These are phyloP conservation scores for Russula sp. DNA, from an alignment of 768 basidiomycete species.

Conservation along the genomic window DNA sequence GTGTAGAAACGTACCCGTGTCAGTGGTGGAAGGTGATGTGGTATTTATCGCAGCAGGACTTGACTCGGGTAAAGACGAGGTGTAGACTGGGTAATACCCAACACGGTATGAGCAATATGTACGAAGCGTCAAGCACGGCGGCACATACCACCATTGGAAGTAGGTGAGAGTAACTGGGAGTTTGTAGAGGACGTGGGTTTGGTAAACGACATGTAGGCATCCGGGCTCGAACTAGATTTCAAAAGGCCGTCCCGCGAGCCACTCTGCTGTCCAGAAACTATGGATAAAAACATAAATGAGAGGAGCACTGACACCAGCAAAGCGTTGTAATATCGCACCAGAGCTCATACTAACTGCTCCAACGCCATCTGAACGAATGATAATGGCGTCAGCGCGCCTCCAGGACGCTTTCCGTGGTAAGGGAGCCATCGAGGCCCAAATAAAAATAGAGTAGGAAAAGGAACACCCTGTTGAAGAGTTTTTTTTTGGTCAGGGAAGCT, in stretches of 20 bases:
- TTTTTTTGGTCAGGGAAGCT: not conserved
- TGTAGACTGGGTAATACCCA: not conserved
- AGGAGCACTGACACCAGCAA: not conserved
- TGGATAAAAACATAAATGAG: not conserved
- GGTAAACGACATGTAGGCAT: not conserved
- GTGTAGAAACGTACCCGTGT: not conserved
- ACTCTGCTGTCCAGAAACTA: not conserved
- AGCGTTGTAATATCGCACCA: not conserved
- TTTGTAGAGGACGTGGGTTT: not conserved
- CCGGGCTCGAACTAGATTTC: not conserved
- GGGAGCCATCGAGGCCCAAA: slow-evolving; percentile 16
- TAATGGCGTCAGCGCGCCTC: not conserved
- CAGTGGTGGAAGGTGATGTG: not conserved
- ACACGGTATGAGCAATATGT: not conserved
- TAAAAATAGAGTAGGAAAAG: not conserved
- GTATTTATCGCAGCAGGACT: not conserved
- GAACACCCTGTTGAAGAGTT: not conserved
- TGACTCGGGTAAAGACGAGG: not conserved
- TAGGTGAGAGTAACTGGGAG: not conserved
- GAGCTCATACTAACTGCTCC: not conserved
- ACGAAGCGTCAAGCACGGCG: not conserved
- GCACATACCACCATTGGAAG: not conserved
- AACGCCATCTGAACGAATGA: not conserved
- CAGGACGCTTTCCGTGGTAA: not conserved
- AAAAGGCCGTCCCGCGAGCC: not conserved